Evolutionary conservation across 2,329 filamentous ascomycete species (phyloP).

Genomic region (Beauveria caledonica): DNA sequence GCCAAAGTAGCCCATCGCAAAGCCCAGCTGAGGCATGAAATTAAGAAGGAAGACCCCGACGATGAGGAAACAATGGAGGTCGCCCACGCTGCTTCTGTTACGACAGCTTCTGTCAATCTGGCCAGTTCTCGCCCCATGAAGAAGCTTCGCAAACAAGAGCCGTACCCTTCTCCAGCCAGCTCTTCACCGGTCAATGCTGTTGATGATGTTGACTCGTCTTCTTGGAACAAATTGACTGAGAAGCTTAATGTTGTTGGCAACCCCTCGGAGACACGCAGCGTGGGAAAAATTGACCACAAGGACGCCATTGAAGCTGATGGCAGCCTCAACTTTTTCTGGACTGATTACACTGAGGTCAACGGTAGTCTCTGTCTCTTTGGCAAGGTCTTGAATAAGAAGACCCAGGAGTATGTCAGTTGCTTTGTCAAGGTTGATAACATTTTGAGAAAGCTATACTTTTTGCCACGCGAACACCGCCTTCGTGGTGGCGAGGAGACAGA

Average conservation of each 20-base stretch:
- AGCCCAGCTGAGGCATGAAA: slow-evolving; percentile 40
- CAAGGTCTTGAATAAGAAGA: slow-evolving; percentile 87
- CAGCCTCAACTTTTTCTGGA: slow-evolving; percentile 91
- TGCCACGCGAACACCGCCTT: slow-evolving; percentile 61
- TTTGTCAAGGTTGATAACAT: slow-evolving; percentile 97
- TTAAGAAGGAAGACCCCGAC: slow-evolving; percentile 61
- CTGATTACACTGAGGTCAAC: slow-evolving; percentile 88
- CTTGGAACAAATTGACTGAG: slow-evolving; percentile 81
- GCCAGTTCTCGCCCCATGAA: slow-evolving; percentile 65
- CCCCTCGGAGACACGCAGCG: slow-evolving; percentile 53
- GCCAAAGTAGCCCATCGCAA: slow-evolving; percentile 71
- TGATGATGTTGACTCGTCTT: slow-evolving; percentile 64
- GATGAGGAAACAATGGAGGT: slow-evolving; percentile 85
- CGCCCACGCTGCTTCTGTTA: slow-evolving; percentile 63
- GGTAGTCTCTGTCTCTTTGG: slow-evolving; percentile 91
- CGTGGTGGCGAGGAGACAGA: slow-evolving; percentile 57
- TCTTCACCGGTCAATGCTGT: slow-evolving; percentile 65
- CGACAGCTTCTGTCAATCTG: slow-evolving; percentile 71
- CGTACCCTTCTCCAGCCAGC: slow-evolving; percentile 61
- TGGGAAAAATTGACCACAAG: slow-evolving; percentile 74
- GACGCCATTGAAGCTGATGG: slow-evolving; percentile 93
- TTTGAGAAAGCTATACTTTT: slow-evolving; percentile 82
- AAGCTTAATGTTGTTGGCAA: slow-evolving; percentile 80
- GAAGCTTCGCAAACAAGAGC: slow-evolving; percentile 60
- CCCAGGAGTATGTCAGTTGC: slow-evolving; percentile 72